Evolutionary conservation across 2,329 filamentous ascomycete genomes (phyloP).

Genomic region (Colletotrichum graminicola): DNA sequence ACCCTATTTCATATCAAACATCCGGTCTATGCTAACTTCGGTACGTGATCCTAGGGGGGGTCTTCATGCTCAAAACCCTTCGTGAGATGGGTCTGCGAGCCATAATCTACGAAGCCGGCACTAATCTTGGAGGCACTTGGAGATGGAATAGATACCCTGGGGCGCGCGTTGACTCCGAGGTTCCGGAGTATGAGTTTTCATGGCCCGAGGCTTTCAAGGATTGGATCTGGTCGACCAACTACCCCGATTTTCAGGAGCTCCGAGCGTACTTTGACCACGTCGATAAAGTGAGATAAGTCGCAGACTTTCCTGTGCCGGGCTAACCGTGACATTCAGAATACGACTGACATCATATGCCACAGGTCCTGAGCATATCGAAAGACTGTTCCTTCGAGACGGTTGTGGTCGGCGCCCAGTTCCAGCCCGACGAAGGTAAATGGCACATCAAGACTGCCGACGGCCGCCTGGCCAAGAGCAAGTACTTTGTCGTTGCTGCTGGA

Average conservation of each 20-base stretch:
- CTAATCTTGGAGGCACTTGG: slow-evolving; percentile 66
- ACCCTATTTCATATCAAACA: not conserved
- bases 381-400: slow-evolving; percentile 68
- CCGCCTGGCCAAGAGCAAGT: slow-evolving; percentile 61
- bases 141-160: slow-evolving; percentile 69
- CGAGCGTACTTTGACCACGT: slow-evolving; percentile 70
- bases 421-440: slow-evolving; percentile 63
- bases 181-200: slow-evolving; percentile 66
- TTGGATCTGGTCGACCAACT: slow-evolving; percentile 69
- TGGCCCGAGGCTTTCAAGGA: slow-evolving; percentile 65
- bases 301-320: not conserved
- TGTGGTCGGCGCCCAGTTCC: slow-evolving; percentile 65
- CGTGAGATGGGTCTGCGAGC: slow-evolving; percentile 62
- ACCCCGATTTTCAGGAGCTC: slow-evolving; percentile 65
- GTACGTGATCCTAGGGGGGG: slow-evolving; percentile 47
- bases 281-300: slow-evolving; percentile 55
- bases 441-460: slow-evolving; percentile 62
- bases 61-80: slow-evolving; percentile 65
- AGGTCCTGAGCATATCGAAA: slow-evolving; percentile 65
- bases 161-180: slow-evolving; percentile 65
- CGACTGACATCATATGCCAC: not conserved
- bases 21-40: not conserved
- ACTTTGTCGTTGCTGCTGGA: slow-evolving; percentile 65
- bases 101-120: slow-evolving; percentile 65
- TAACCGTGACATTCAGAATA: too few species aligned